Conservation (phyloP, 2,329 filamentous ascomycete species). For the Penicillium hesseltinei region DNA sequence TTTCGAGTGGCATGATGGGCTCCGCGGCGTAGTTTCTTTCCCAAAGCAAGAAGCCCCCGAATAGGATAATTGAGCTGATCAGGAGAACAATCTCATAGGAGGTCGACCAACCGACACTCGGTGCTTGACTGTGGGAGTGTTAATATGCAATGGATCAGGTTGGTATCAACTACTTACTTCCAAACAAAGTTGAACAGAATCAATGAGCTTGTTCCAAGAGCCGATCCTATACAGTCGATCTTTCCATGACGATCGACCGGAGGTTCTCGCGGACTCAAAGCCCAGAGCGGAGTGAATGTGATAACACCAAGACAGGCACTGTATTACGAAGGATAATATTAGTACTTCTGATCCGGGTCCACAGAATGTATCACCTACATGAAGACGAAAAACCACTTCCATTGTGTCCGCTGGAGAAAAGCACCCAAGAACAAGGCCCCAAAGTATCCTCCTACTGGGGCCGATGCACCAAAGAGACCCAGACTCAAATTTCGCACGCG, state of each 20-base stretch:
- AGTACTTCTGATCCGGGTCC: background rate
- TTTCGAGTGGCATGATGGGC: conserved; percentile 49
- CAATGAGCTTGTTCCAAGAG: conserved; percentile 42
- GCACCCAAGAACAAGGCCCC: conserved; percentile 44
- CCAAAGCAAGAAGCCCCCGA: conserved; percentile 41
- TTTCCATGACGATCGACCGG: conserved; percentile 39
- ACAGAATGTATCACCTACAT: conserved; percentile 26
- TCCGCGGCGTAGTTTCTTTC: conserved; percentile 40
- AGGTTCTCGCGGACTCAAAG: conserved; percentile 29
- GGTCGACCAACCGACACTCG: conserved; percentile 46
- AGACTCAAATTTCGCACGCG: conserved; percentile 46
- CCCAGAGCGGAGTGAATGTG: conserved; percentile 25
- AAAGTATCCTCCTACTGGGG: conserved; percentile 48
- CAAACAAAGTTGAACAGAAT: conserved; percentile 53
- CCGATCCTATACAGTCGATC: conserved; percentile 44
- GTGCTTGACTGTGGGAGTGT: conserved; percentile 37
- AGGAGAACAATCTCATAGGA: conserved; percentile 46
- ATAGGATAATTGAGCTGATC: conserved; percentile 36
- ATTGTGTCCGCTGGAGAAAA: conserved; percentile 37
- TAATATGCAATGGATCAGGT: background rate
- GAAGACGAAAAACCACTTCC: conserved; percentile 46
- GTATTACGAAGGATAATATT: background rate
- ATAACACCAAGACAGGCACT: conserved; percentile 26
- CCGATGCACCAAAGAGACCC: conserved; percentile 49
- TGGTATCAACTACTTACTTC: conserved; percentile 42